phyloP scores from a whole-genome alignment of 768 basidiomycete genomes.

The Suillus decipiens region DNA sequence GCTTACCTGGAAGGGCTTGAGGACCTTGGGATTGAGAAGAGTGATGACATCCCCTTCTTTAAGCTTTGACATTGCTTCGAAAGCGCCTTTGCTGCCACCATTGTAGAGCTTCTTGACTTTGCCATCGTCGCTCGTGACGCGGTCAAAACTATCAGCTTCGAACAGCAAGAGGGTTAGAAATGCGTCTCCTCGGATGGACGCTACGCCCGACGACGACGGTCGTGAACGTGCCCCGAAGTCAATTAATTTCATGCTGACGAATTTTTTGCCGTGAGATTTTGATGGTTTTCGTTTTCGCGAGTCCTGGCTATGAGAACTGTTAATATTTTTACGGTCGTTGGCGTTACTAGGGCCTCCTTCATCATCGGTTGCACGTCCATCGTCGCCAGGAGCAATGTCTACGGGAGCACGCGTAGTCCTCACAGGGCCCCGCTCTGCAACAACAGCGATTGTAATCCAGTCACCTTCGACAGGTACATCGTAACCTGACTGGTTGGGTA shows the following conservation, averaged over 20 bases:
- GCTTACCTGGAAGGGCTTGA: slow-evolving; percentile 83
- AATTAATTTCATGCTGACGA: slow-evolving; percentile 81
- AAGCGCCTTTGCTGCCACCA: slow-evolving; percentile 92
- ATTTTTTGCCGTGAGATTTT: slow-evolving; percentile 69
- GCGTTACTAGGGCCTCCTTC: slow-evolving; percentile 11
- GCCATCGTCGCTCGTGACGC: slow-evolving; percentile 51
- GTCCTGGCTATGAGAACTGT: slow-evolving; percentile 10
- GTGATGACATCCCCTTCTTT: slow-evolving; percentile 90
- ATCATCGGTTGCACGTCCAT: slow-evolving; percentile 41
- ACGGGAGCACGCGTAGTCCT: slow-evolving; percentile 72
- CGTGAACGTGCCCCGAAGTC: slow-evolving; percentile 72
- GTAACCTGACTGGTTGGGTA: slow-evolving; percentile 79
- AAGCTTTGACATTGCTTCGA: slow-evolving; percentile 82
- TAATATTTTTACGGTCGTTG: slow-evolving; percentile 13
- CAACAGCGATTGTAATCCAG: slow-evolving; percentile 95
- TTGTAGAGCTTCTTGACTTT: slow-evolving; percentile 66
- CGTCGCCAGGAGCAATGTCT: slow-evolving; percentile 43
- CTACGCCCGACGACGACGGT: slow-evolving; percentile 55
- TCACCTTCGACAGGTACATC: slow-evolving; percentile 92
- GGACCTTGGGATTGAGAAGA: slow-evolving; percentile 81
- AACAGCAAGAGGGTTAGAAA: slow-evolving; percentile 83
- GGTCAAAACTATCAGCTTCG: slow-evolving; percentile 76
- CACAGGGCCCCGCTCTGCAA: slow-evolving; percentile 86
- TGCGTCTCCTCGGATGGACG: slow-evolving; percentile 77
- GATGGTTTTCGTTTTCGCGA: slow-evolving; percentile 33